Evolutionary conservation across 192 early-diverging fungal genomes (phyloP), one percentile per base, ranked within the genome.

Genomic region (Obelidium mucronatum): DNA sequence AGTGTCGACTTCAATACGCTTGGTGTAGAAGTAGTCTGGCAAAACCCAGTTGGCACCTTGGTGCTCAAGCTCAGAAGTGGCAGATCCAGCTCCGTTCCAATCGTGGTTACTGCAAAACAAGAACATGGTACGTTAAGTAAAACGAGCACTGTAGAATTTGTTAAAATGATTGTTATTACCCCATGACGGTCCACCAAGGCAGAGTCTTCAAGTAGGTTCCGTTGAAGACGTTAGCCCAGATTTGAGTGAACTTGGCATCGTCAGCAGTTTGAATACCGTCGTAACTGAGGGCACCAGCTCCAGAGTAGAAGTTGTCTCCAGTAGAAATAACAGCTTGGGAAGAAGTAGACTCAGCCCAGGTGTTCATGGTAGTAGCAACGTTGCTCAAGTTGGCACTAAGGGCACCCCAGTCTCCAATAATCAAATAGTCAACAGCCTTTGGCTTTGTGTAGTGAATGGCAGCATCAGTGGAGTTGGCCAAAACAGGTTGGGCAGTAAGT

Each of bases 221-320:
- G 17, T 15, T 68, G 42, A n/a, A 68, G 22, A 68, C 67, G n/a
- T 68, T 68, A 22, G 5, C 13, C 67, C 67, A 68, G n/a, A 68
- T 4, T 13, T 5, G 3, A 6, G 17, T n/a, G 67, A 68, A 68
- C 28, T 68, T 68, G 40, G 26, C 22, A 28, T 68, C 67, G 67
- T 51, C 33, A 3, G 28, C 4, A 3, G 40, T 34, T 8, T 4
- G 13, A 13, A 48, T 42, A n/a, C 67, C 67, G 17, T 68, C 67
- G 67, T 68, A 68, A 15, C 5, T 31, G 8, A 19, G 13, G 39
- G 4, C 42, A 5, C 67, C 67, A 0, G 15, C n/a, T 28, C 55
- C 55, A 17, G 28, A 31, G 48, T 67, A 76, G 54, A 65, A 76
- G 74, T 76, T 67, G 51, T 65, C 74, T 13, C 65, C 65, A 19